phyloP scores from a whole-genome alignment of 169 alveolate species.

The Eimeria praecox region DNA sequence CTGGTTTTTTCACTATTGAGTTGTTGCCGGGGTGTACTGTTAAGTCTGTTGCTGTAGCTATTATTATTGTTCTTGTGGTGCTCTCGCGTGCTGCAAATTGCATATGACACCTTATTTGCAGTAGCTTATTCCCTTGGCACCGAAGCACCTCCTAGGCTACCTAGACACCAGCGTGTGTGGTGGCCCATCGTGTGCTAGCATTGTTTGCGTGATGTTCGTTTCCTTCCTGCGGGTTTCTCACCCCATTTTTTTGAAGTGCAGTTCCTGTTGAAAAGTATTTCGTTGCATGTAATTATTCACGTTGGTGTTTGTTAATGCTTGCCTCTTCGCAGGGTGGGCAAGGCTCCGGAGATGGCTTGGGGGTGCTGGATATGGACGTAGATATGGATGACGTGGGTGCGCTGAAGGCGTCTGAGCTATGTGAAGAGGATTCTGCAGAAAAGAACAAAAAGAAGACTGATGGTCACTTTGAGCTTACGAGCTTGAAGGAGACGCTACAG shows the following conservation, averaged over 20 bases:
- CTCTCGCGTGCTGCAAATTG: neutral
- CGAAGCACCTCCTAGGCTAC: neutral
- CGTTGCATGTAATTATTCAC: neutral
- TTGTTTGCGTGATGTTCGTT: neutral
- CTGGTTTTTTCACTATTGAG: neutral
- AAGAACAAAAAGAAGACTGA: conserved; percentile 11
- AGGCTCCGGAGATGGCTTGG: conserved; percentile 48
- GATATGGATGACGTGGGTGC: conserved; percentile 72
- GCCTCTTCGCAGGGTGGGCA: conserved; percentile 36
- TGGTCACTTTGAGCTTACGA: conserved; percentile 43
- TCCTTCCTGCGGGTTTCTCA: neutral
- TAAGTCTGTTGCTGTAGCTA: neutral
- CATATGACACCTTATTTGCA: neutral
- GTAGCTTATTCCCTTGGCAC: neutral
- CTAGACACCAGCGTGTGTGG: neutral
- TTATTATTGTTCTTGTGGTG: neutral
- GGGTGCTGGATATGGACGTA: conserved; percentile 47
- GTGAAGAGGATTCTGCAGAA: conserved; percentile 16
- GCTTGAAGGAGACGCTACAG: conserved; percentile 37
- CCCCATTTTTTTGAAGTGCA: neutral
- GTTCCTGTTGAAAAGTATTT: neutral
- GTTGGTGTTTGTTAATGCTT: neutral
- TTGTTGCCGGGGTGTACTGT: no score
- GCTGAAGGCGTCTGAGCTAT: conserved; percentile 37
- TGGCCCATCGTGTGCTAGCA: neutral